These are phyloP conservation scores for Stagonosporopsis cucurbitacearum DNA, from an alignment of 2,329 filamentous ascomycete species.

Conservation along the genomic window DNA sequence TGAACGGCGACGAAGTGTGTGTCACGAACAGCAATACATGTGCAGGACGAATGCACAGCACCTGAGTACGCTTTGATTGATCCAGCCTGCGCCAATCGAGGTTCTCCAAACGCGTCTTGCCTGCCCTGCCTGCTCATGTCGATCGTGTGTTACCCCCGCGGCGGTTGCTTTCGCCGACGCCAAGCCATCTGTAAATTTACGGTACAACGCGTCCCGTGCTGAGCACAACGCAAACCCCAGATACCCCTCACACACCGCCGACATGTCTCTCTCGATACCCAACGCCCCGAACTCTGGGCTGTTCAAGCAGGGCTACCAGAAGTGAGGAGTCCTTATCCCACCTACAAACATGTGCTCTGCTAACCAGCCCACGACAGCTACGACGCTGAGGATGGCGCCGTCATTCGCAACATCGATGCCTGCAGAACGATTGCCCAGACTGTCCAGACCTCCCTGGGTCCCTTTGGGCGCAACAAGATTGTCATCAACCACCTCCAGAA, in stretches of 20 bases:
- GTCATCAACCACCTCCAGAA: conserved; percentile 99
- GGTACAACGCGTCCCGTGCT: conserved; percentile 39
- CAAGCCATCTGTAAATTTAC: conserved; percentile 19
- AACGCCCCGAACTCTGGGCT: conserved; percentile 90
- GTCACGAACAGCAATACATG: background rate
- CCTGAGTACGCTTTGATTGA: background rate
- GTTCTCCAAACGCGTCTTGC: background rate
- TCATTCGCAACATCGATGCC: conserved; percentile 97
- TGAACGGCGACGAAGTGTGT: background rate
- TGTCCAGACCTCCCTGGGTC: conserved; percentile 94
- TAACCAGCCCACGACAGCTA: conserved; percentile 69
- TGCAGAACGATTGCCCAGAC: conserved; percentile 95
- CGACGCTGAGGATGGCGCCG: conserved; percentile 97
- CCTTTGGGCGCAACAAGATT: conserved; percentile 98
- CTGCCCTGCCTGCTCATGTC: background rate
- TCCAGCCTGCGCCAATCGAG: background rate
- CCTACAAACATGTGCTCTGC: conserved; percentile 24
- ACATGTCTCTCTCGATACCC: conserved; percentile 96
- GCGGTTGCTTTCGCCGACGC: conserved; percentile 5
- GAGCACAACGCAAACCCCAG: conserved; percentile 37
- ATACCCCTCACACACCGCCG: conserved; percentile 44
- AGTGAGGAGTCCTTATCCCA: conserved; percentile 63
- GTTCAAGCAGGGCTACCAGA: conserved; percentile 97
- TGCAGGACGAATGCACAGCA: background rate
- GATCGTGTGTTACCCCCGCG: background rate